phyloP scores from a whole-genome alignment of 2,329 filamentous ascomycete genomes.

The Fusarium aywerte region DNA sequence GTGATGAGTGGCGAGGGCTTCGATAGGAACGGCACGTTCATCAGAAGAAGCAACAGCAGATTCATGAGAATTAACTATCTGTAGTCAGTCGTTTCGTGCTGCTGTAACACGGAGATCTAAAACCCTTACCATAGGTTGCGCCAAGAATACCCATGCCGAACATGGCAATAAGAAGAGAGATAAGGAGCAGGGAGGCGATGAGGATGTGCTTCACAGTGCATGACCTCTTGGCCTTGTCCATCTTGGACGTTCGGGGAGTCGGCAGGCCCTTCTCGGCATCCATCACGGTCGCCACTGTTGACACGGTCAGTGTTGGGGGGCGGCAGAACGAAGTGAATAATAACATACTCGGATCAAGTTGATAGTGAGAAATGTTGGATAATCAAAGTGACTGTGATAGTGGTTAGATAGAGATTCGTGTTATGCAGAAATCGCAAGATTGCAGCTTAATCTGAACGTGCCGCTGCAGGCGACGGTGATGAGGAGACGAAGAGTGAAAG shows the following conservation, averaged over 20 bases:
- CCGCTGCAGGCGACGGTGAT: background rate
- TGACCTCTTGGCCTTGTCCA: conserved; percentile 20
- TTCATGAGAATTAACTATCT: background rate
- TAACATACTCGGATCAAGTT: conserved; percentile 32
- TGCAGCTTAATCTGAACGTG: background rate
- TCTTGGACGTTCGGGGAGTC: conserved; percentile 10
- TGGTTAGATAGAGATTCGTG: conserved; percentile 13
- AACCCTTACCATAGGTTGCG: conserved; percentile 43
- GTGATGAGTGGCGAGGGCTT: background rate
- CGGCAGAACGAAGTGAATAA: background rate
- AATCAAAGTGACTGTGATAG: conserved; percentile 34
- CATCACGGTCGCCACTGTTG: conserved; percentile 45
- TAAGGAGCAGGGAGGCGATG: conserved; percentile 10
- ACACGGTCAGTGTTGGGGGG: conserved; percentile 26
- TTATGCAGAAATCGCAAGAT: background rate
- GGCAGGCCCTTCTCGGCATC: conserved; percentile 43
- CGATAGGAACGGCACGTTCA: background rate
- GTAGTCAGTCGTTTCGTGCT: conserved; percentile 13
- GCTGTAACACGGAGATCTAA: background rate
- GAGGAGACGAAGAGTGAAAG: background rate
- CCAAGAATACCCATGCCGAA: conserved; percentile 48
- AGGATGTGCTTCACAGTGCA: conserved; percentile 28
- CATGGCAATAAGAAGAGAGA: conserved; percentile 38
- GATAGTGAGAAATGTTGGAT: conserved; percentile 11
- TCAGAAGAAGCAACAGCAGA: background rate